Evolutionary conservation across 495 filamentous ascomycete species (phyloP).

Genomic region (Daldinia loculata): DNA sequence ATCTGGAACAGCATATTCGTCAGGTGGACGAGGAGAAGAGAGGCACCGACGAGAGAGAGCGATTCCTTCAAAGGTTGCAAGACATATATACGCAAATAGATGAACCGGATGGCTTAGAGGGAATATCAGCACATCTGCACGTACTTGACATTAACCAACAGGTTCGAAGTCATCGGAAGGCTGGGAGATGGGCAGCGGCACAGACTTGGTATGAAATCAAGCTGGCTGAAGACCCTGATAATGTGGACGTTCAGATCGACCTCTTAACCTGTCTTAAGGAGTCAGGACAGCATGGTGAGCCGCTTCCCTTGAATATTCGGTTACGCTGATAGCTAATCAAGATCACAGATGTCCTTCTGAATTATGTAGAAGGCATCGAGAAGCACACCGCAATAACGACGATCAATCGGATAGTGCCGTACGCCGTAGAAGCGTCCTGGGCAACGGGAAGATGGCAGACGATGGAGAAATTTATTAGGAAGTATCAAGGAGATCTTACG

Average conservation of each 20-base stretch:
- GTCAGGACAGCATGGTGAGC: slow-evolving; percentile 85
- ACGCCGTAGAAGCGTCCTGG: slow-evolving; percentile 91
- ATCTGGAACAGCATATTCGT: slow-evolving; percentile 89
- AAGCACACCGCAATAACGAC: slow-evolving; percentile 56
- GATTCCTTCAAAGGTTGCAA: slow-evolving; percentile 78
- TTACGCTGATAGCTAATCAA: slow-evolving; percentile 31
- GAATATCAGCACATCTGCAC: slow-evolving; percentile 84
- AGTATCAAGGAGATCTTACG: slow-evolving; percentile 59
- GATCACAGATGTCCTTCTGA: slow-evolving; percentile 76
- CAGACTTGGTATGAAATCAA: slow-evolving; percentile 97
- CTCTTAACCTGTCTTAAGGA: slow-evolving; percentile 90
- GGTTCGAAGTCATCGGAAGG: slow-evolving; percentile 87
- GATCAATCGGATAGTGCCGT: slow-evolving; percentile 71
- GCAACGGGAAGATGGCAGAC: slow-evolving; percentile 82
- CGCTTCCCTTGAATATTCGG: neutral
- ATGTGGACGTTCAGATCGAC: slow-evolving; percentile 80
- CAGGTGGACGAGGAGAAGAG: slow-evolving; percentile 52
- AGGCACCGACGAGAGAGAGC: slow-evolving; percentile 55
- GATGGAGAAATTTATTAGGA: slow-evolving; percentile 71
- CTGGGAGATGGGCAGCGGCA: slow-evolving; percentile 95
- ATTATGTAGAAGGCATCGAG: slow-evolving; percentile 80
- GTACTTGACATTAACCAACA: slow-evolving; percentile 89
- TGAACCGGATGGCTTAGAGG: slow-evolving; percentile 95
- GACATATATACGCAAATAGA: slow-evolving; percentile 97
- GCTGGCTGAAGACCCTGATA: slow-evolving; percentile 77